A percentile compares a stretch with the other conserved stretches of the same genome.
These are phyloP conservation scores for Phaeosphaeria sp. DNA, from an alignment of 2,329 filamentous ascomycete species.

Conservation along the genomic window DNA sequence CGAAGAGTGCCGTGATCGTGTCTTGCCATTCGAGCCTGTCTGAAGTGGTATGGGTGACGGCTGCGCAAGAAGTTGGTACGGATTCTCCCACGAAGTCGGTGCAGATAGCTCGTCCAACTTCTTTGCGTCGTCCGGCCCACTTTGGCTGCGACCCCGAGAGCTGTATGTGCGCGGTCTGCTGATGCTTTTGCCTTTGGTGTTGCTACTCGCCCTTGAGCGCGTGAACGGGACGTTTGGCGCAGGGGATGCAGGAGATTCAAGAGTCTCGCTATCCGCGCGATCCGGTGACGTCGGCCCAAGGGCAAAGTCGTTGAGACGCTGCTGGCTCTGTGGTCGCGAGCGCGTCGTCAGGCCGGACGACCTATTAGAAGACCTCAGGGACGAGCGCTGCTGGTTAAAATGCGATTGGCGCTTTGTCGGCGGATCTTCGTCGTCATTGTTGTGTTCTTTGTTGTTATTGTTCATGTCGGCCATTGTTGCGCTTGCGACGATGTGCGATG, in stretches of 20 bases:
- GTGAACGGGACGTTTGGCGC: conserved; percentile 23
- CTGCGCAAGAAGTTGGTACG: conserved; percentile 11
- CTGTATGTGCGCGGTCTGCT: conserved; percentile 2
- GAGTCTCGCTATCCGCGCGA: conserved; percentile 18
- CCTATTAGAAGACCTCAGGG: conserved; percentile 23
- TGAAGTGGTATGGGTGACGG: neutral
- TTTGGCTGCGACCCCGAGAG: neutral
- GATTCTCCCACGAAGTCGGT: conserved; percentile 13
- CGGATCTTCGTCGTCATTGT: conserved; percentile 26
- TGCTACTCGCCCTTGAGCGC: conserved; percentile 5
- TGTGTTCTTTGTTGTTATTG: conserved; percentile 16
- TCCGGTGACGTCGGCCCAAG: neutral
- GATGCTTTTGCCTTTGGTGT: conserved; percentile 3
- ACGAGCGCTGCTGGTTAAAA: conserved; percentile 46
- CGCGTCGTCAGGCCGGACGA: conserved; percentile 21
- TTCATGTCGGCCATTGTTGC: conserved; percentile 3
- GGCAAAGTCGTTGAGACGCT: conserved; percentile 26
- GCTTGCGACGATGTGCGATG: conserved; percentile 5
- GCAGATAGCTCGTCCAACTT: conserved; percentile 9
- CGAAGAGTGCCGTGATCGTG: conserved; percentile 16
- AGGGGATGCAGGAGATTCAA: conserved; percentile 15
- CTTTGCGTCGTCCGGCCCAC: neutral
- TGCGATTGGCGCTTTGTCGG: conserved; percentile 33
- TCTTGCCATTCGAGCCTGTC: neutral
- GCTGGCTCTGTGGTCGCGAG: conserved; percentile 19